Evolutionary conservation across 148 eudicot species (phyloP).

Genomic region (Suaeda aralocaspica): DNA sequence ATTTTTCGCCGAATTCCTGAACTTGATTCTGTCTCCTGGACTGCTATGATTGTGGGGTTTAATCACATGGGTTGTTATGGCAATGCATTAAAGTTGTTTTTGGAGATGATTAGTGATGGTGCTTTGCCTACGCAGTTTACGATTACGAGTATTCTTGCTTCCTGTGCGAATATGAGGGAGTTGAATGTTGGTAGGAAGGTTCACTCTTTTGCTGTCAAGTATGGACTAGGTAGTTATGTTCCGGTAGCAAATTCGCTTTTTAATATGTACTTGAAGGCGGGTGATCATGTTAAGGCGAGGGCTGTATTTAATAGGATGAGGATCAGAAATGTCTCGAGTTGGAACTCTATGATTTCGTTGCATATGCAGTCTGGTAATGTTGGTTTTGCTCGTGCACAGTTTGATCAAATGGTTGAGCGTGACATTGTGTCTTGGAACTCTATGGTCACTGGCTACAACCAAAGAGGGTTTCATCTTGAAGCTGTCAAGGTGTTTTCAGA

Average conservation of each 20-base stretch:
- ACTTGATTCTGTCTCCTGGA: conserved; percentile 49
- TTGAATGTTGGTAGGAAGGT: conserved; percentile 52
- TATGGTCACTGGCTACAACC: conserved; percentile 36
- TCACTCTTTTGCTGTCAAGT: conserved; percentile 55
- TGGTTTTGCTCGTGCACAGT: conserved; percentile 45
- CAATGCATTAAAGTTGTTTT: conserved; percentile 41
- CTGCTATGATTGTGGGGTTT: conserved; percentile 55
- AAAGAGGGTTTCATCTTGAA: conserved; percentile 33
- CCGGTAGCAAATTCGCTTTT: conserved; percentile 63
- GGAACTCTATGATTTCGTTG: conserved; percentile 56
- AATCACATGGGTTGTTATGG: conserved; percentile 43
- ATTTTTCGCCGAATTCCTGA: conserved; percentile 44
- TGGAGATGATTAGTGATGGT: conserved; percentile 40
- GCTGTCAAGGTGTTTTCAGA: conserved; percentile 29
- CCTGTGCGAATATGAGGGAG: conserved; percentile 45
- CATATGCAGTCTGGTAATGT: conserved; percentile 52
- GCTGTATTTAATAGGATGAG: conserved; percentile 50
- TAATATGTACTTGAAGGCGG: conserved; percentile 77
- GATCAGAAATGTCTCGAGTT: conserved; percentile 46
- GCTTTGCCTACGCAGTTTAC: conserved; percentile 54
- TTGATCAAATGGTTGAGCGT: conserved; percentile 58
- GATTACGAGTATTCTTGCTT: conserved; percentile 55
- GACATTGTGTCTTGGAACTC: conserved; percentile 48
- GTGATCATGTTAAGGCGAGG: conserved; percentile 44
- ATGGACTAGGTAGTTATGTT: conserved; percentile 47